Evolutionary conservation across 495 filamentous ascomycete genomes (phyloP).

Genomic region (Stereocaulon alpinum): DNA sequence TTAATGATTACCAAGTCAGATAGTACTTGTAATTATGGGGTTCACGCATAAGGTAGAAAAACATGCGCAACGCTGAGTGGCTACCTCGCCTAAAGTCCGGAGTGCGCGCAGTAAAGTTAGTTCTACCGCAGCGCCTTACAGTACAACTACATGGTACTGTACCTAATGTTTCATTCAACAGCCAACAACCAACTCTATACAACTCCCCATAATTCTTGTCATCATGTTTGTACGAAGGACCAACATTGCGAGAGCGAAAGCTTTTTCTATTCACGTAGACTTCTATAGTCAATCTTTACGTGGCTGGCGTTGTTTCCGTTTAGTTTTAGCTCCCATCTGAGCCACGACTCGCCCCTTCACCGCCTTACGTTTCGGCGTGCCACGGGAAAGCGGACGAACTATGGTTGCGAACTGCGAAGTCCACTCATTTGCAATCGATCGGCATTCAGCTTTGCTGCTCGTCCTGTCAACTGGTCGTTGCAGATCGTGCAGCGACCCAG

Average conservation of each 20-base stretch:
- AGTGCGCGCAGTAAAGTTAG: background rate
- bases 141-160: too few species aligned
- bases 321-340: constrained; percentile 4
- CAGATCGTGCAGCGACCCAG: background rate
- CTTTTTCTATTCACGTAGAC: background rate
- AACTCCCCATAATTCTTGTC: background rate
- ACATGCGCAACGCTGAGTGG: background rate
- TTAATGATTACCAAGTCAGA: background rate
- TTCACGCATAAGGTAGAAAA: background rate
- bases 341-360: constrained; percentile 6
- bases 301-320: background rate
- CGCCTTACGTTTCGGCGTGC: background rate
- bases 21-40: too few species aligned
- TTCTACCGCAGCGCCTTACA: background rate
- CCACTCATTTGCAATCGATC: background rate
- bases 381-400: background rate
- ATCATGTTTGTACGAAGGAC: background rate
- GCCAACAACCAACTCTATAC: background rate
- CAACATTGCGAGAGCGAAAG: background rate
- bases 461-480: background rate
- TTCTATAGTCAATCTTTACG: background rate
- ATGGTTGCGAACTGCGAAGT: background rate
- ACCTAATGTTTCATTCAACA: background rate
- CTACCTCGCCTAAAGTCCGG: background rate
- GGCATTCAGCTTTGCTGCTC: constrained; percentile 1